Evolutionary conservation across 1,284 basidiomycete genomes (phyloP).

Genomic region (Cryptococcus hybrid): DNA sequence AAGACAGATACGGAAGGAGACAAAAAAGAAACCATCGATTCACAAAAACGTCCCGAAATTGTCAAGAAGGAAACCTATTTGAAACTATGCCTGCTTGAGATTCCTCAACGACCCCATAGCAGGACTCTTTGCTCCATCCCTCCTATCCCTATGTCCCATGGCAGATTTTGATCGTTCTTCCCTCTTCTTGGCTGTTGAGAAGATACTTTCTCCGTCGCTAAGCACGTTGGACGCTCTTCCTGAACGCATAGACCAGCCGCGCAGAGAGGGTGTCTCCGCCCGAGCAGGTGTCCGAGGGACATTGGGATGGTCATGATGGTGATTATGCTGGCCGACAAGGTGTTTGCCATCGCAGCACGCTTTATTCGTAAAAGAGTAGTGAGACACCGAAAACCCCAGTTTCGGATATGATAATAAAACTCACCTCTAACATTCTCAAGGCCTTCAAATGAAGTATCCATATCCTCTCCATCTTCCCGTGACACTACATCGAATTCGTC

Average conservation of each 20-base stretch:
- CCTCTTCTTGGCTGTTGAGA: slow-evolving; percentile 15
- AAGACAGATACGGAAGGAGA: background rate
- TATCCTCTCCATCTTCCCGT: slow-evolving; percentile 62
- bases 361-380: background rate
- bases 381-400: background rate
- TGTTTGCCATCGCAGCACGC: slow-evolving; percentile 94
- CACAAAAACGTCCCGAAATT: background rate
- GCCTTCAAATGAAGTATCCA: slow-evolving; percentile 84
- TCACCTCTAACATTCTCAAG: slow-evolving; percentile 78
- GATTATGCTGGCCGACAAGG: slow-evolving; percentile 58
- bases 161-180: slow-evolving; percentile 13
- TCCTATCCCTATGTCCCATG: slow-evolving; percentile 14
- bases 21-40: too few relatives aligned
- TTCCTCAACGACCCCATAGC: background rate
- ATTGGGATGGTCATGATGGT: slow-evolving; percentile 57
- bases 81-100: background rate
- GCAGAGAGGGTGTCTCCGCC: slow-evolving; percentile 31
- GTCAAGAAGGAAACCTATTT: background rate
- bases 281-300: slow-evolving; percentile 42
- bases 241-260: slow-evolving; percentile 29
- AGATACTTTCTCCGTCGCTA: slow-evolving; percentile 13
- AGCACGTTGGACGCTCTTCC: slow-evolving; percentile 19
- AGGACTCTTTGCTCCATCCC: slow-evolving; percentile 2
- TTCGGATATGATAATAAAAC: slow-evolving; percentile 4
- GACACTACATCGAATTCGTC: slow-evolving; percentile 63